phyloP scores from a whole-genome alignment of 225 moss, liverwort and hornwort genomes.

The Rhytidiadelphus loreus region DNA sequence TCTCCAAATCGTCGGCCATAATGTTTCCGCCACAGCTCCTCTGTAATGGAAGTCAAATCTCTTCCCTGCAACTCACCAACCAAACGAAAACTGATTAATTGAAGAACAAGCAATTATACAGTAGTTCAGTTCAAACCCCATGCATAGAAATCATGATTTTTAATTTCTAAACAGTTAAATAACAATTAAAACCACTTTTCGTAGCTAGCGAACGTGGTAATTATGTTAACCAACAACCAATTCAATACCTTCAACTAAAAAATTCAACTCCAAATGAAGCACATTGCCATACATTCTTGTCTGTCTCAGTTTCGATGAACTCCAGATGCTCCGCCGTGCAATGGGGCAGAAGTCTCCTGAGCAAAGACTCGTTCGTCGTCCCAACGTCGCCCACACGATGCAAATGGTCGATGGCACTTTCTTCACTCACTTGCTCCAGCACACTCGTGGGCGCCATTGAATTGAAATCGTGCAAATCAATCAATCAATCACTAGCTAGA shows the following conservation, averaged over 20 bases:
- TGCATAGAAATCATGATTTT: background rate
- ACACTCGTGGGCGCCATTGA: background rate
- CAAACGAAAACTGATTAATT: no score
- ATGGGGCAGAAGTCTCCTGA: background rate
- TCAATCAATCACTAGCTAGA: no score
- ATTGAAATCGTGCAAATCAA: background rate
- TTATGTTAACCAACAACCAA: background rate
- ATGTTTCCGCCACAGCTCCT: background rate
- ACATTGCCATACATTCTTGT: background rate
- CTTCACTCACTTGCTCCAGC: background rate
- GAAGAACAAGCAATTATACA: background rate
- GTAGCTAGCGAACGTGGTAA: no score
- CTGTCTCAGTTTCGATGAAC: background rate
- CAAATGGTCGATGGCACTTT: background rate
- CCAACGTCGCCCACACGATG: background rate
- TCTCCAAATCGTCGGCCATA: background rate
- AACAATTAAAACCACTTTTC: no score
- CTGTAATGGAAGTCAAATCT: background rate
- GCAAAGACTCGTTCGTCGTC: background rate
- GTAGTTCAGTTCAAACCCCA: no score
- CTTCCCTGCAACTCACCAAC: background rate
- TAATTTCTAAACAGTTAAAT: background rate
- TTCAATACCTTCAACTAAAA: background rate
- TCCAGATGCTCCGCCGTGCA: background rate
- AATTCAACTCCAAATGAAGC: background rate